Evolutionary conservation across 192 early-diverging fungal genomes (phyloP), one percentile per base, ranked within the genome.

Genomic region (Pecoramyces ruminantium): DNA sequence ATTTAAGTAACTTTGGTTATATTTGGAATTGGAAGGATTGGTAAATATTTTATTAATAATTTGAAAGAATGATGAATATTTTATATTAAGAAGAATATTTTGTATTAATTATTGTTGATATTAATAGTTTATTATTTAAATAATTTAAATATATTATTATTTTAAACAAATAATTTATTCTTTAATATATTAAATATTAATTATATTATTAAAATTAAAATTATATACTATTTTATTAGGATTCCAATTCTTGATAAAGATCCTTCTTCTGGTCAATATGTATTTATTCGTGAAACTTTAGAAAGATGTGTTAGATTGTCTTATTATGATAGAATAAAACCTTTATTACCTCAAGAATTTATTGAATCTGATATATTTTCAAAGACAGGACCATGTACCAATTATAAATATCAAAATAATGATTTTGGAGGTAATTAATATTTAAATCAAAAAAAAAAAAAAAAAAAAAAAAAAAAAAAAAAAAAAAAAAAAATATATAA

Each of bases 1-100:
- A 97, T 85, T 85, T 99, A 78, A 96, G 95, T 84, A 98, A 98
- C 86, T 96, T 97, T 89, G 92, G 88, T 17, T 96, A 92, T 85
- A 87, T 89, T 29, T 97, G 95, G 95, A 91, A 93, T 82, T 97
- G 96, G 96, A 79, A 83, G 28, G 92, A 89, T 80, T 98, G 96
- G 97, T 86, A 82, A 78, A 82, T 25, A 67, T 67, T n/a, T n/a
- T 39, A 39, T 13, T 39, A 14, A 39, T 39, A 39, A 39, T 39
- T 34, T 8, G 3, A 34, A 34, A 8, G 11, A 8, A 8, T 8
- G 11, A 34, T 34, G 11, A 8, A 34, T 34, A 34, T 34, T 8
- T 8, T 34, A 34, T 8, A 34, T 3, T 8, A 8, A 34, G 11
- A 34, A 34, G 11, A 34, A 34, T 8, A 34, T 34, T 34, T 34